Base-by-base conservation (phyloP, 2,329 filamentous ascomycete genomes). In the Penicillium sumatraense region DNA sequence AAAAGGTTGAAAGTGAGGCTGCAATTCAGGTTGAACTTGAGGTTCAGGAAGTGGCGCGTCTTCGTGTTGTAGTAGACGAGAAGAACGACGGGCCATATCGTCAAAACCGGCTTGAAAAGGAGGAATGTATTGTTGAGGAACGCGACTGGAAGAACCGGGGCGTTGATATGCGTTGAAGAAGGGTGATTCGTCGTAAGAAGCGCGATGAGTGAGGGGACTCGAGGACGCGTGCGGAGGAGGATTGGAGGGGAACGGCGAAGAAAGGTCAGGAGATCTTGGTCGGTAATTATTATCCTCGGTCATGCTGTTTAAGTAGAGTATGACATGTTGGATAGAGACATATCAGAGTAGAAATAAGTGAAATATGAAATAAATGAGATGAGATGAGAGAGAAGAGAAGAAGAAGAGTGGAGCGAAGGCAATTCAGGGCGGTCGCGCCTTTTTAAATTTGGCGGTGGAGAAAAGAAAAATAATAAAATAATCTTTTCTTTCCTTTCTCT, bases 221-320 rank as follows among this genome's bases (percentile, higher is more conserved):
- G 65, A 64, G 54, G 69, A 68, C 53, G 65, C 67, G 64, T 70
- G 69, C 51, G 65, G 64, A 51, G 61, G 60, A 16, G 38, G 66
- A 68, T 69, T 58, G 67, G 68, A 65, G 58, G 75, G 69, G 60
- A 76, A 66, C 67, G 80, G 76, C 67, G 74, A 77, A 58, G 82
- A 81, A 62, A 85, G 75, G 63, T 81, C 78, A 64, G 79, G 79
- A 41, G 78, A 80, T 67, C 72, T 73, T 58, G 78, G 78, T 64
- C 77, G 73, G 69, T 80, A 80, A 52, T 72, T 75, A 52, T 72
- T 75, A 61, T 77, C 72, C 64, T 76, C 75, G 68, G 74, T 77
- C 75, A 77, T 77, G 68, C 69, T 75, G 64, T 5, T 13, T 20
- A n/a, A 36, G 23, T 26, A 10, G 2, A 16, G 21, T 14, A 40